These are phyloP conservation scores for Salvia sclarea DNA, from an alignment of 305 asterid genomes.

Conservation along the genomic window DNA sequence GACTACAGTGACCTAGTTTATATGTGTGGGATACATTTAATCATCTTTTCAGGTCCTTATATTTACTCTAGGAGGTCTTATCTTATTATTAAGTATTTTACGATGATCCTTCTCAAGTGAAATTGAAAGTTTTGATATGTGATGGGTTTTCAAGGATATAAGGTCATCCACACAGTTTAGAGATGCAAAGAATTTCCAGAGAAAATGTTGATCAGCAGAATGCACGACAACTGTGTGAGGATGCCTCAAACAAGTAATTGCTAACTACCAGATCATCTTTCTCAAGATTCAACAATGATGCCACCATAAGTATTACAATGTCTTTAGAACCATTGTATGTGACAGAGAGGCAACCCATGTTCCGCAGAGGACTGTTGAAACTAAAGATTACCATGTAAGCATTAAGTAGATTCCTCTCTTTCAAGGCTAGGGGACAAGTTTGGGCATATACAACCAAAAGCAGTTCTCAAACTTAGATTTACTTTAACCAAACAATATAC, in stretches of 20 bases:
- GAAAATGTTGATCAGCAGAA: neutral
- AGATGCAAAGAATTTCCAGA: constrained; percentile 15
- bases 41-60: neutral
- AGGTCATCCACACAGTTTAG: constrained; percentile 22
- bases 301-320: neutral
- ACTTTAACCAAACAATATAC: neutral
- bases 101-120: neutral
- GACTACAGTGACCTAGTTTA: neutral
- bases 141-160: constrained; percentile 3
- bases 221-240: constrained; percentile 12
- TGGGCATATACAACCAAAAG: constrained; percentile 25
- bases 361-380: neutral
- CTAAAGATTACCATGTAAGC: constrained; percentile 2
- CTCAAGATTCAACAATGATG: constrained; percentile 3
- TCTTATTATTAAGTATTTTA: neutral
- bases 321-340: neutral
- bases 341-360: neutral
- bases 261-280: constrained; percentile 4
- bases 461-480: constrained; percentile 18
- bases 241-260: constrained; percentile 16
- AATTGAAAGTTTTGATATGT: neutral
- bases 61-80: constrained; percentile 2
- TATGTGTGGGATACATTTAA: neutral
- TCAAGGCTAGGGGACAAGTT: neutral
- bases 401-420: constrained; percentile 1